Base-by-base conservation (phyloP, 495 filamentous ascomycete genomes). In the Letharia columbiana region DNA sequence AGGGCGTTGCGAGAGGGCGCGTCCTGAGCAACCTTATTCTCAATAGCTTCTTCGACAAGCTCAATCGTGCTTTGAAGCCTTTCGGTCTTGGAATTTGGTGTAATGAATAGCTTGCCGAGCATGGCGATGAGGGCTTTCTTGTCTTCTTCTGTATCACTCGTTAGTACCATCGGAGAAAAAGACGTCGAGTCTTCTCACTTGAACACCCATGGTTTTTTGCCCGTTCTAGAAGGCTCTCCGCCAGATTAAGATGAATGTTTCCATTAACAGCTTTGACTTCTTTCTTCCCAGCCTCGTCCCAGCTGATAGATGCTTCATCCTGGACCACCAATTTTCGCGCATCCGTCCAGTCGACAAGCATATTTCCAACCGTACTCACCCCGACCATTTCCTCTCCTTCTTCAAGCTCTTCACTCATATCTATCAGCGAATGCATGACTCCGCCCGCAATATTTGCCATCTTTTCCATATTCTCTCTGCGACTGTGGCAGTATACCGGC, bases 281-380 rank as follows among this genome's bases (percentile, higher is more conserved):
- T 52, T 64, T 74, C 62, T 60, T 69, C 76, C 66, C 75, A 76
- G 66, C 81, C 83, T 71, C 83, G 41, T 86, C 75, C 37, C 81
- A 85, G 13, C 85, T 84, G 5, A 73, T 69, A 18, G 81, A 70
- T 15, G 81, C 71, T 44, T 80, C 78, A 52, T 86, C 80, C 15
- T 90, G 82, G 2, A 87, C 83, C 61, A 94, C 87, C 63, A 92
- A 89, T 71, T 92, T 89, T 28, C 95, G 82, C 63, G 92, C 91
- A 75, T 98, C 94, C 6, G 94, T 98, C 94, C 94, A 98, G 73
- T 98, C 94, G 2, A 91, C 83, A 3, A 98, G 75, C 76, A 94
- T 91, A 4, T 86, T 88, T 39, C 87, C 83, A 42, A 96, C 88
- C 40, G 87, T 83, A 12, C 77, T 78, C 69, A 94, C 83, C 37